A percentile compares a stretch with the other conserved stretches of the same genome.
Evolutionary conservation across 2,329 filamentous ascomycete genomes (phyloP).

Genomic region (Tolypocladium endophyticum): DNA sequence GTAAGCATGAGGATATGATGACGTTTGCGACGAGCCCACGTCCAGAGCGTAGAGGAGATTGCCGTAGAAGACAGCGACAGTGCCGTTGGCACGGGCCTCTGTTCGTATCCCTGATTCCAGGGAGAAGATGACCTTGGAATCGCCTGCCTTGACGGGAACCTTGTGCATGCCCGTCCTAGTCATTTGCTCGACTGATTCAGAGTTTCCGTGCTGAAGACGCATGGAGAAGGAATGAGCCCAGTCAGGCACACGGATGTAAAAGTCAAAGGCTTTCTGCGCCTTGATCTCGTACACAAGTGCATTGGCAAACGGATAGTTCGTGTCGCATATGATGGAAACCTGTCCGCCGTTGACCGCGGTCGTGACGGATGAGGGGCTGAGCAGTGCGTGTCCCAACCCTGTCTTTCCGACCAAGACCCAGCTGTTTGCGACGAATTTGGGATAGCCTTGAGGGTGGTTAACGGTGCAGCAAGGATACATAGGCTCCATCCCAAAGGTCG

Average conservation of each 20-base stretch:
- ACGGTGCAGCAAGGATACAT: slow-evolving; percentile 47
- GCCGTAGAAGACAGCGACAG: slow-evolving; percentile 31
- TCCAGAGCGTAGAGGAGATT: slow-evolving; percentile 31
- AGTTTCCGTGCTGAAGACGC: slow-evolving; percentile 8
- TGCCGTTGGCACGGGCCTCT: slow-evolving; percentile 17
- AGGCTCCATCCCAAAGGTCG: slow-evolving; percentile 38
- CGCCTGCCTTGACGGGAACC: slow-evolving; percentile 8
- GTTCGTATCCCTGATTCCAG: slow-evolving; percentile 10
- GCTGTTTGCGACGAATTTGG: slow-evolving; percentile 40
- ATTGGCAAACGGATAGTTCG: slow-evolving; percentile 32
- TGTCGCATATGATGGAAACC: slow-evolving; percentile 33
- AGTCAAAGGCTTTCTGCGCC: slow-evolving; percentile 12
- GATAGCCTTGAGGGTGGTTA: slow-evolving; percentile 46
- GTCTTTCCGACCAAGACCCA: slow-evolving; percentile 30
- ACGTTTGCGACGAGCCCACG: slow-evolving; percentile 18
- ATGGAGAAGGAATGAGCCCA: slow-evolving; percentile 12
- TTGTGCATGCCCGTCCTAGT: slow-evolving; percentile 11
- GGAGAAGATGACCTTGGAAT: slow-evolving; percentile 8
- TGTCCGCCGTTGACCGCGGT: slow-evolving; percentile 20
- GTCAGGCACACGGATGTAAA: slow-evolving; percentile 17
- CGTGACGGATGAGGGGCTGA: slow-evolving; percentile 31
- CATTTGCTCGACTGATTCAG: neutral
- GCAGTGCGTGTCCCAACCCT: slow-evolving; percentile 39
- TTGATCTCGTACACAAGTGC: slow-evolving; percentile 16
- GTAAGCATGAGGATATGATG: slow-evolving; percentile 11